A percentile compares a stretch with the other conserved stretches of the same genome.
These are phyloP conservation scores for Dicorynia guianensis DNA, from an alignment of 306 rosid species.

Conservation along the genomic window DNA sequence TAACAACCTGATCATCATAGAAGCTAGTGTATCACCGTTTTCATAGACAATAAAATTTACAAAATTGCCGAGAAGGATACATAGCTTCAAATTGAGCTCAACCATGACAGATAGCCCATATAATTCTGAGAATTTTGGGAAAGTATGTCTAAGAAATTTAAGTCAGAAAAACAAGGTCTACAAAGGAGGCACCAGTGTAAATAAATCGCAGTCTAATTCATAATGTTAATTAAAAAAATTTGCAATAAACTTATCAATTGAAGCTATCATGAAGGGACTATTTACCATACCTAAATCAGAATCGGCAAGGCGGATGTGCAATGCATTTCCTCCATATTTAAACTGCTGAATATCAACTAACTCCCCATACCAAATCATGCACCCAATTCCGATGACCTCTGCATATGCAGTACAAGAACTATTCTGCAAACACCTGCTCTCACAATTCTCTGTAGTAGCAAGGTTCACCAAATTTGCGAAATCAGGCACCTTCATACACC, in stretches of 20 bases:
- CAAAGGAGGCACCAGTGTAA: no score
- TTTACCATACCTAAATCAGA: conserved; percentile 58
- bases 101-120: not conserved
- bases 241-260: not conserved
- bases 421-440: conserved; percentile 47
- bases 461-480: conserved; percentile 41
- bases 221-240: no score
- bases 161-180: no score
- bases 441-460: conserved; percentile 35
- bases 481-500: conserved; percentile 71
- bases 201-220: no score
- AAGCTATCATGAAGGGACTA: conserved; percentile 12
- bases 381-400: conserved; percentile 66
- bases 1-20: conserved; percentile 26
- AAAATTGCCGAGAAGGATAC: not conserved
- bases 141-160: not conserved
- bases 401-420: conserved; percentile 72
- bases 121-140: not conserved
- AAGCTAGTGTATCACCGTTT: not conserved
- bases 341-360: conserved; percentile 63
- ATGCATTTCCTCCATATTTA: conserved; percentile 48
- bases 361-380: conserved; percentile 64
- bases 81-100: conserved; percentile 8
- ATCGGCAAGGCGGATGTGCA: conserved; percentile 66
- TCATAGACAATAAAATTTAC: conserved; percentile 12